Percentiles rank a stretch among this genome's conserved stretches.
Evolutionary conservation across 176 grass and related monocot genomes (phyloP).

Genomic region (Phoenix dactylifera): DNA sequence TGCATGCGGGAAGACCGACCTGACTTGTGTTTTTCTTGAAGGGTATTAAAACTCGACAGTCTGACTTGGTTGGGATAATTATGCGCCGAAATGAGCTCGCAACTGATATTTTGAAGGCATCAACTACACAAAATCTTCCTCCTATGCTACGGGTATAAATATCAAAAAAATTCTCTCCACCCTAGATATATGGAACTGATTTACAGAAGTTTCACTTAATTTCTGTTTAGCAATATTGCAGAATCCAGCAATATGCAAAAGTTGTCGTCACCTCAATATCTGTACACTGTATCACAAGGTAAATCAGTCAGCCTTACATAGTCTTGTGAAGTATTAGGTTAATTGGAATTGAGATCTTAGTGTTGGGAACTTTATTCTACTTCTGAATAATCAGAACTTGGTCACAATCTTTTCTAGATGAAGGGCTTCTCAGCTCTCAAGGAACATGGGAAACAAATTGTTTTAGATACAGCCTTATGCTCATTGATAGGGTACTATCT

Average conservation of each 20-base stretch:
- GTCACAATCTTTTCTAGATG: too few species aligned
- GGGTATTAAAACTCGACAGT: constrained; percentile 82
- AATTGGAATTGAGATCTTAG: not conserved
- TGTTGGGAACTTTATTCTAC: not conserved
- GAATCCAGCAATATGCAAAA: constrained; percentile 65
- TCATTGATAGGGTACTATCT: too few species aligned
- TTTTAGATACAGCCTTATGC: too few species aligned
- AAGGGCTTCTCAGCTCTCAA: too few species aligned
- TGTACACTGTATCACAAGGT: constrained; percentile 95
- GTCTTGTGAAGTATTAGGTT: not conserved
- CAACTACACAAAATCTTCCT: constrained; percentile 53
- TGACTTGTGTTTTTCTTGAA: constrained; percentile 27
- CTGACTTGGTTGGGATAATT: constrained; percentile 80
- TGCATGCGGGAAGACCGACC: not conserved
- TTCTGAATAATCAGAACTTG: too few species aligned
- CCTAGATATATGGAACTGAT: constrained; percentile 1
- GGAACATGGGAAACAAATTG: too few species aligned
- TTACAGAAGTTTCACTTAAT: constrained; percentile 16
- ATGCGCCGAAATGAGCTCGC: constrained; percentile 96
- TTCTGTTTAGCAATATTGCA: constrained; percentile 24
- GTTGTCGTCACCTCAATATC: constrained; percentile 65
- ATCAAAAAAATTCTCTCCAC: not conserved
- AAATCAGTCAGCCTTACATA: not conserved
- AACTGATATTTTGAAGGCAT: constrained; percentile 82
- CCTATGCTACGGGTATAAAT: constrained; percentile 65